phyloP scores from a whole-genome alignment of 495 filamentous ascomycete genomes.

The Tetracladium marchalianum region DNA sequence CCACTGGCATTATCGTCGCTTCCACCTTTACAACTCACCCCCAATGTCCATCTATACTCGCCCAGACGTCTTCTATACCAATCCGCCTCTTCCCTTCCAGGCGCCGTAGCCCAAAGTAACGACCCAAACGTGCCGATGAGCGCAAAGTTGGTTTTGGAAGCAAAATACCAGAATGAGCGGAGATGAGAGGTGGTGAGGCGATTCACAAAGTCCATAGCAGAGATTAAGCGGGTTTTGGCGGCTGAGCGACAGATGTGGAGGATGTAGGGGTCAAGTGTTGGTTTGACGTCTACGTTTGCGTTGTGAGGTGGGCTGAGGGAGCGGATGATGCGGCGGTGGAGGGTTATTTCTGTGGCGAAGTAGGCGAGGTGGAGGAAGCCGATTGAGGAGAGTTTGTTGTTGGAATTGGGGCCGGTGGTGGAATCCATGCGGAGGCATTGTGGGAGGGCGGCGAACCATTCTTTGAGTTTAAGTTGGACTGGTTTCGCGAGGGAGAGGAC shows the following conservation, averaged over 20 bases:
- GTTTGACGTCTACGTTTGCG: constrained; percentile 5
- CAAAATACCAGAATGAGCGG: constrained; percentile 72
- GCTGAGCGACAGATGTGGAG: constrained; percentile 93
- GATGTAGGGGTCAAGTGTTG: constrained; percentile 53
- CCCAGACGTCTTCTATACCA: constrained; percentile 80
- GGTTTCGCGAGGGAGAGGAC: constrained; percentile 70
- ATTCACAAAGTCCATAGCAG: constrained; percentile 73
- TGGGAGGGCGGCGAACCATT: constrained; percentile 67
- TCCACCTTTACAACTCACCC: constrained; percentile 72
- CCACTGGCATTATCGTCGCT: constrained; percentile 25
- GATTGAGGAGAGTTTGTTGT: constrained; percentile 43
- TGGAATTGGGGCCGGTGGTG: constrained; percentile 15
- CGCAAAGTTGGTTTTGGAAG: constrained; percentile 71
- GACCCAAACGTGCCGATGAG: constrained; percentile 73
- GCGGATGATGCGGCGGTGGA: constrained; percentile 73
- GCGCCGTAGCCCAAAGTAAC: constrained; percentile 78
- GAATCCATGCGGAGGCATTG: constrained; percentile 56
- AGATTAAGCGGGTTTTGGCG: constrained; percentile 67
- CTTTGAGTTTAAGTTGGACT: constrained; percentile 71
- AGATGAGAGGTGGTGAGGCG: constrained; percentile 61
- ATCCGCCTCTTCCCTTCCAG: constrained; percentile 83
- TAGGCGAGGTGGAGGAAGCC: constrained; percentile 78
- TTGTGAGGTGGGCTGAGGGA: constrained; percentile 43
- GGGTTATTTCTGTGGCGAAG: constrained; percentile 76
- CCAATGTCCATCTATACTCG: constrained; percentile 92